Evolutionary conservation across 176 grass and related monocot species (phyloP).

Genomic region (Oryza meyeriana): DNA sequence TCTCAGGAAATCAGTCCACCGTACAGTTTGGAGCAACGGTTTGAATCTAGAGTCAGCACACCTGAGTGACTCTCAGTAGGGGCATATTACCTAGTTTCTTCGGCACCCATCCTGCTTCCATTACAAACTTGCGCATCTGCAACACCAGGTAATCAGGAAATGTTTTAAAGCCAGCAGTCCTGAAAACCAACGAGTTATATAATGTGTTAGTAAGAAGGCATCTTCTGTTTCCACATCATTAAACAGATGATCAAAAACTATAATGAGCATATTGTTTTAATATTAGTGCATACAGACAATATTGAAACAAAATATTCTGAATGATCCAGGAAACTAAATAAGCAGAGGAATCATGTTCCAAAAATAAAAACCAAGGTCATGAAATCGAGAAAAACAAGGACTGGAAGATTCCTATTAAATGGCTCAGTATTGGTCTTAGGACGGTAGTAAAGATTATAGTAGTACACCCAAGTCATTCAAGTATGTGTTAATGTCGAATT

Average conservation of each 20-base stretch:
- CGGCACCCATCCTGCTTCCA: conserved; percentile 97
- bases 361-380: background rate
- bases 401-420: background rate
- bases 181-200: conserved; percentile 26
- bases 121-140: conserved; percentile 98
- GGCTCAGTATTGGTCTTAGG: background rate
- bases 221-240: background rate
- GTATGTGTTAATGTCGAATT: background rate
- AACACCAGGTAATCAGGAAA: conserved; percentile 96
- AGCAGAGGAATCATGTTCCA: background rate
- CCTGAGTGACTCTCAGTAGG: background rate
- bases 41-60: background rate
- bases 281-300: background rate
- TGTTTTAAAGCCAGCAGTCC: conserved; percentile 75
- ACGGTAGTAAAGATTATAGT: background rate
- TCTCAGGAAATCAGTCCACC: background rate
- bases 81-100: conserved; percentile 82
- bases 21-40: background rate
- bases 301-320: background rate
- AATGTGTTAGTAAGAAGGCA: background rate
- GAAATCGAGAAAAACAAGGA: background rate
- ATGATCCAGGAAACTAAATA: background rate
- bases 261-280: background rate
- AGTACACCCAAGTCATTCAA: background rate
- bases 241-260: background rate